Percentiles rank a stretch among this genome's conserved stretches.
These are phyloP conservation scores for Gossypium turneri DNA, from an alignment of 345 rosid species.

Conservation along the genomic window DNA sequence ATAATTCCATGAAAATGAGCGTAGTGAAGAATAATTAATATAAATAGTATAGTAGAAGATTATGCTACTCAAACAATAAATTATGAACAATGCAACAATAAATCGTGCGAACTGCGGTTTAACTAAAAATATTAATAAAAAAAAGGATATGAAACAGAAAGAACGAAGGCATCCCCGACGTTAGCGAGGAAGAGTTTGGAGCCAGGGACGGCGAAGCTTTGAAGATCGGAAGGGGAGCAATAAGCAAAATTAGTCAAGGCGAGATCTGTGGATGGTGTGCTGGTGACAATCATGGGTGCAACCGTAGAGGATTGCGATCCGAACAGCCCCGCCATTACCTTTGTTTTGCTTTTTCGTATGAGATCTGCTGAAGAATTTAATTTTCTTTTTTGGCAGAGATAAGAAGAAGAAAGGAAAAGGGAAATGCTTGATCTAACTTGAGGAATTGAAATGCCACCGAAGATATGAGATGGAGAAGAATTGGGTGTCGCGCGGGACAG, in stretches of 20 bases:
- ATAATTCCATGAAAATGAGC: neutral
- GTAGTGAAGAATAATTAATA: neutral
- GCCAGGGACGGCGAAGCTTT: slow-evolving; percentile 71
- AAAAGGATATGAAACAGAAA: slow-evolving; percentile 84
- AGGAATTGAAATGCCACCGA: neutral
- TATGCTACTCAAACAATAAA: neutral
- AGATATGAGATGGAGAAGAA: neutral
- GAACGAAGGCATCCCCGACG: slow-evolving; percentile 52
- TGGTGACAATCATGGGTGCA: slow-evolving; percentile 60
- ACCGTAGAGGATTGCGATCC: slow-evolving; percentile 44
- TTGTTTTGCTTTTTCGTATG: neutral
- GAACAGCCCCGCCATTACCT: slow-evolving; percentile 61
- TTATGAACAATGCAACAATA: neutral
- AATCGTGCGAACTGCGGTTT: neutral
- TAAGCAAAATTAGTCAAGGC: slow-evolving; percentile 83
- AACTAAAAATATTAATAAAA: neutral
- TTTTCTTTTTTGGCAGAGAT: neutral
- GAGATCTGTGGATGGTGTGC: slow-evolving; percentile 74
- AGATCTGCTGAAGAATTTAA: slow-evolving; percentile 1
- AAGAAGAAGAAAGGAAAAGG: neutral
- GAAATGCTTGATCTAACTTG: slow-evolving; percentile 9
- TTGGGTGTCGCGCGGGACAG: slow-evolving; percentile 16
- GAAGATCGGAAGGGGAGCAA: slow-evolving; percentile 85
- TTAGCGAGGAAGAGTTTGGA: slow-evolving; percentile 66
- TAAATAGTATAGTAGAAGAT: neutral